Evolutionary conservation across 1,284 basidiomycete species (phyloP).

Genomic region (Schizophyllum amplum): DNA sequence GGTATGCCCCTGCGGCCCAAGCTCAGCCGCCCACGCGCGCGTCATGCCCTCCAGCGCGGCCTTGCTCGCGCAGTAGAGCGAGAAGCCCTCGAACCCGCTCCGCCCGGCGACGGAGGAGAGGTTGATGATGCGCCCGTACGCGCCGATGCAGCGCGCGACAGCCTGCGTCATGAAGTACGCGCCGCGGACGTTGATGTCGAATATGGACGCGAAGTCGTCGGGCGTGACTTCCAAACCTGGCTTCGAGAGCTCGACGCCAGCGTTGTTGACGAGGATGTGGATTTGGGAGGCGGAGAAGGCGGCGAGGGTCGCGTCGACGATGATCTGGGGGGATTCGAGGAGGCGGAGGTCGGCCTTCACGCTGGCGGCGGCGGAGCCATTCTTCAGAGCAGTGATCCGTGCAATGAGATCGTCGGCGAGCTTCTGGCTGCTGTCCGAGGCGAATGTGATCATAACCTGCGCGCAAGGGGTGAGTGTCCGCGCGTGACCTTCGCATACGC

Average conservation of each 20-base stretch:
- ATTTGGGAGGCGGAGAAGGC: neutral
- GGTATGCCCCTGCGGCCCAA: neutral
- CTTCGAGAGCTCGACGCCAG: neutral
- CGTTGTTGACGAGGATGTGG: neutral
- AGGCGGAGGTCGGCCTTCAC: neutral
- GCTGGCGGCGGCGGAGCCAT: neutral
- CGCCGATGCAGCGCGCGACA: neutral
- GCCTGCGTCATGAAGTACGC: neutral
- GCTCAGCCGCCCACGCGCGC: neutral
- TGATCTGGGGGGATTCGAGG: neutral
- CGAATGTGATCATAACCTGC: conserved; percentile 7
- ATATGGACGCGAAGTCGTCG: neutral
- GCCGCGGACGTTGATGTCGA: neutral
- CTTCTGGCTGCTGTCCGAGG: neutral
- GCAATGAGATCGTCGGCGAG: neutral
- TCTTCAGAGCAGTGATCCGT: neutral
- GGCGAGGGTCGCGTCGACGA: neutral
- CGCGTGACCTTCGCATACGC: neutral
- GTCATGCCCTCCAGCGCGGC: neutral
- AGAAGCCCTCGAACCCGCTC: neutral
- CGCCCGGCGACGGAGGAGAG: neutral
- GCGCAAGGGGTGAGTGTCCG: neutral
- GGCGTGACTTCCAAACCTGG: neutral
- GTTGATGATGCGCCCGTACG: neutral
- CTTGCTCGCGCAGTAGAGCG: neutral